Conservation (phyloP, 108 stramenopile species). For the Heterococcus sp. region DNA sequence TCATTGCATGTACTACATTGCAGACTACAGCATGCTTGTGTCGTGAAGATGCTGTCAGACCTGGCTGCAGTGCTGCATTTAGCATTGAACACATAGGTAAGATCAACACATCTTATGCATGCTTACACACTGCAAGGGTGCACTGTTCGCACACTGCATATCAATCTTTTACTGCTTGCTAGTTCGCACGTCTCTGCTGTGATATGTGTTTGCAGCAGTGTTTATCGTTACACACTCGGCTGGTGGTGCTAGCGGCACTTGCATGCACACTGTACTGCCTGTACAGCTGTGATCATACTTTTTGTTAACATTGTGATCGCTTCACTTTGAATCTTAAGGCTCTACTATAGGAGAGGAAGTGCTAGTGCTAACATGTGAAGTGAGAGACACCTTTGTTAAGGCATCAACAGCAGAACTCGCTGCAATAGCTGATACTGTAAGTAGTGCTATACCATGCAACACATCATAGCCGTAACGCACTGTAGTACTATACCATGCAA, state of each 20-base stretch:
- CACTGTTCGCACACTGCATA: too few relatives aligned
- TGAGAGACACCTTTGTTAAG: not conserved
- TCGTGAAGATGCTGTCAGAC: conserved; percentile 55
- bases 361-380: not conserved
- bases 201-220: too few relatives aligned
- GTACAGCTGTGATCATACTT: not conserved
- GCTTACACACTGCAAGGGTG: too few relatives aligned
- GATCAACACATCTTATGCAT: not conserved
- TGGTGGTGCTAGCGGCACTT: too few relatives aligned
- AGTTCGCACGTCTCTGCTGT: too few relatives aligned
- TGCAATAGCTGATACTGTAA: not conserved
- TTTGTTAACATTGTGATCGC: not conserved
- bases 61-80: conserved; percentile 96
- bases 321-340: not conserved
- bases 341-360: not conserved
- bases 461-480: too few relatives aligned
- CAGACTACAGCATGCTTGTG: not conserved
- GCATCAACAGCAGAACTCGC: not conserved
- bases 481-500: too few relatives aligned
- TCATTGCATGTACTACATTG: conserved; percentile 5
- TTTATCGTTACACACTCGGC: too few relatives aligned
- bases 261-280: too few relatives aligned
- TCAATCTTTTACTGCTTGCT: too few relatives aligned
- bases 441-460: too few relatives aligned
- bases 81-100: not conserved